Evolutionary conservation across 169 alveolate genomes (phyloP), one percentile per base, ranked within the genome.

Genomic region (Plasmodium vivax): DNA sequence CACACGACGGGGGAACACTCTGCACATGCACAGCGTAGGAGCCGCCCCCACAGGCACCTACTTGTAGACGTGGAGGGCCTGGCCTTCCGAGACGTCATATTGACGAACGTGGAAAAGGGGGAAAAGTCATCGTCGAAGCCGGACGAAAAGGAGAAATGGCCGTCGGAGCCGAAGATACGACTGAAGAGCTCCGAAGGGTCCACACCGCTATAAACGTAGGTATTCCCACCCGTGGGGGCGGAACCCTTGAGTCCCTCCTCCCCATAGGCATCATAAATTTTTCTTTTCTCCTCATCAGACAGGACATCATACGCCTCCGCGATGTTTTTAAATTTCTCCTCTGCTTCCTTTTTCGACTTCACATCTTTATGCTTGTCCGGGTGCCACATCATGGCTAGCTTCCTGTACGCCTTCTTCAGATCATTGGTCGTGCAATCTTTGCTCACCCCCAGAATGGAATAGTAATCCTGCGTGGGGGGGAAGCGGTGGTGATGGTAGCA

Each of bases 301-400:
- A 99, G 93, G n/a, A 98, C 98, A 95, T 99, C 99, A 92, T 98
- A 98, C 1, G 99, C 99, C 85, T 98, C 98, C 27, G 99, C 96
- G 41, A 99, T 96, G 83, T 98, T 99, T 91, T 97, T 96, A 93
- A 98, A 98, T 97, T 96, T 97, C 45, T 98, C 99, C 80, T 98
- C 97, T 34, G 97, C 97, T 96, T 96, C 97, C 83, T 96, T 75
- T 93, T 84, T 81, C 85, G 96, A 72, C 95, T 94, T 79, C 19
- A 62, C 72, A 95, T 98, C 96, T 97, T 99, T 84, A 98, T 99
- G 99, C 95, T 99, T 98, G 95, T 98, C 99, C 14, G 99, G 99
- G 95, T 99, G 99, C 97, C 97, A 97, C 92, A 96, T 98, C 94
- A 97, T 95, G 23, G 99, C 99, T 30, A 97, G 95, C 84, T 98